Percentiles rank a stretch among this genome's conserved stretches.
Conservation (phyloP, 495 filamentous ascomycete species). For the Xylaria nigripes region DNA sequence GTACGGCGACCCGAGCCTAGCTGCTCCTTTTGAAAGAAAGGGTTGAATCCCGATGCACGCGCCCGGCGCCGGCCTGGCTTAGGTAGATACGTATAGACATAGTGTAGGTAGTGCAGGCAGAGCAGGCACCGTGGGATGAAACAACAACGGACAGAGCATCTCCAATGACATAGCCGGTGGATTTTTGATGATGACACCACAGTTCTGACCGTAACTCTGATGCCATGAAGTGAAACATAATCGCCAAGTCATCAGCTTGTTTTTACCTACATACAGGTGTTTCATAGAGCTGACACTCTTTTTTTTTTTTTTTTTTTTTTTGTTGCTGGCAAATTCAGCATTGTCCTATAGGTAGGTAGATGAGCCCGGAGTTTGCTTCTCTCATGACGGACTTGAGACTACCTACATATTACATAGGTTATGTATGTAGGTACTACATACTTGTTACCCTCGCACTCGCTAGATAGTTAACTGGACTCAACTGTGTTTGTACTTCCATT, state of each 20-base stretch:
- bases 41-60: conserved; percentile 1
- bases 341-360: too few species aligned
- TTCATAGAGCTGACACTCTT: neutral
- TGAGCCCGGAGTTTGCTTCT: neutral
- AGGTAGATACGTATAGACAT: too few species aligned
- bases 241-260: conserved; percentile 8
- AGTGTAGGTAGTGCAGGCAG: too few species aligned
- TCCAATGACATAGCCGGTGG: neutral
- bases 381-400: neutral
- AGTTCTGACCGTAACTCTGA: neutral
- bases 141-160: conserved; percentile 1
- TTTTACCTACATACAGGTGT: neutral
- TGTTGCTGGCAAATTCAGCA: too few species aligned
- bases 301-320: too few species aligned
- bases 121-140: conserved; percentile 4
- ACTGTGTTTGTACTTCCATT: neutral
- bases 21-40: neutral
- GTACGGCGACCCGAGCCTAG: neutral
- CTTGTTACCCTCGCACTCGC: conserved; percentile 6
- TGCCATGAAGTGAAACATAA: neutral
- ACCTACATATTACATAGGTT: neutral
- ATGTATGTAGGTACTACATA: neutral
- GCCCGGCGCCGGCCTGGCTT: neutral
- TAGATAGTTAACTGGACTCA: too few species aligned
- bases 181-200: neutral